Base-by-base conservation (phyloP, 441 rosid genomes). In the Geranium incanum region DNA sequence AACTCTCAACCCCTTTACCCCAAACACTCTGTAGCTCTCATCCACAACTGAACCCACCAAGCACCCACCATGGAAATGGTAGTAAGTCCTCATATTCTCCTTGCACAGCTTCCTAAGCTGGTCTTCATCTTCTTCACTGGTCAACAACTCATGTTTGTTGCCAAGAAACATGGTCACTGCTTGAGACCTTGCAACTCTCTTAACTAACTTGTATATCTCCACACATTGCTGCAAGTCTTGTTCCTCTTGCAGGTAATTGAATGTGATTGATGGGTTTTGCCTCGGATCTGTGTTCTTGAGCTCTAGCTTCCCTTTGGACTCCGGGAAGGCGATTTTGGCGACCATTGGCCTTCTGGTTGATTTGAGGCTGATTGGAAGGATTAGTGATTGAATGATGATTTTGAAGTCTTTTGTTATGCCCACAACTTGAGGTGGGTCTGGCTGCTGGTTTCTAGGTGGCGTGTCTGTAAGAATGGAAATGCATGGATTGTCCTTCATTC, bases 61-160 rank as follows among this genome's bases (percentile, higher is more conserved):
- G 69, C 95, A 89, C 4, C 93, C 93, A 0, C 95, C 93, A 39
- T 90, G 92, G 71, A 82, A 90, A 73, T 89, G 93, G 76, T 78
- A 87, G 68, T 80, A 87, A 2, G 93, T 90, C 79, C 87, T 78
- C 12, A 83, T 88, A 36, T 90, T 90, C 50, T 79, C 63, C 77
- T 78, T 85, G 85, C 97, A 88, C 75, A 85, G 86, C 55, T 66
- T 65, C 41, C 81, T 75, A 3, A 84, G 79, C 59, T 84, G 83
- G 48, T 75, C 77, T 0, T 67, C 74, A 12, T 80, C 82, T 28
- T 28, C 33, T 28, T 28, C 33, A 28, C 33, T 28, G 1, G 71
- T 68, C 70, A 76, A 55, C 70, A 76, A 50, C 15, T 78, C 86
- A 38, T 78, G 76, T 41, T 12, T 48, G 13, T 78, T 83, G 4